Evolutionary conservation across 2,329 filamentous ascomycete genomes (phyloP), one percentile per base, ranked within the genome.

Genomic region (Sphaerulina populicola): DNA sequence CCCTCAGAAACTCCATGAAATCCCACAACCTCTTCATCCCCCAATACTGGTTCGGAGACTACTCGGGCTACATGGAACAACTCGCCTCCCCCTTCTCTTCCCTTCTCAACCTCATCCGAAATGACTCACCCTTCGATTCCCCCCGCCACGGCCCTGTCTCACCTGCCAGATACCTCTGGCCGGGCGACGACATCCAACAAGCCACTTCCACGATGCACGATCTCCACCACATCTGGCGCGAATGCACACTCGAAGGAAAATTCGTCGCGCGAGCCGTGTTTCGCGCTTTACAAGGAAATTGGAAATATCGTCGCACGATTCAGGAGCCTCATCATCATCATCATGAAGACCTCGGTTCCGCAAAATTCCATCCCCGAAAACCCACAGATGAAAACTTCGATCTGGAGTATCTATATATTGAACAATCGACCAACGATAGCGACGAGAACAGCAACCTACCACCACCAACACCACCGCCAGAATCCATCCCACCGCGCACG

Each of bases 11-110:
- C 44, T 61, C 62, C 1, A 67, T 73, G 52, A 57, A 60, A 27
- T 47, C 50, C 62, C 18, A 75, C 77, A 59, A 60, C 1, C 59
- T 74, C 68, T 8, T 76, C 72, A 58, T 84, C 66, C 54, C 75
- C 1, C 88, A 93, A 60, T 93, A 89, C 59, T 88, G 86, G 35
- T 90, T 91, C 83, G 83, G 82, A 8, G 88, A 94, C 66, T 91
- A 90, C 65, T 68, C 81, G 6, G 90, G 82, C 54, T 69, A 91
- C 10, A 83, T 91, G 75, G 81, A 88, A 57, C 79, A 85, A 10
- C 81, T 90, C 52, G 74, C 81, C 10, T 66, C 74, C 31, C 18
- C 18, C 2, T 27, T 7, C 3, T 35, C 31, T 11, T 35, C 12
- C 2, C 77, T 80, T 0, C 71, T 88, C 2, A 74, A 71, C 0